Evolutionary conservation across 768 basidiomycete species (phyloP).

Genomic region (Phlegmacium glaucopus): DNA sequence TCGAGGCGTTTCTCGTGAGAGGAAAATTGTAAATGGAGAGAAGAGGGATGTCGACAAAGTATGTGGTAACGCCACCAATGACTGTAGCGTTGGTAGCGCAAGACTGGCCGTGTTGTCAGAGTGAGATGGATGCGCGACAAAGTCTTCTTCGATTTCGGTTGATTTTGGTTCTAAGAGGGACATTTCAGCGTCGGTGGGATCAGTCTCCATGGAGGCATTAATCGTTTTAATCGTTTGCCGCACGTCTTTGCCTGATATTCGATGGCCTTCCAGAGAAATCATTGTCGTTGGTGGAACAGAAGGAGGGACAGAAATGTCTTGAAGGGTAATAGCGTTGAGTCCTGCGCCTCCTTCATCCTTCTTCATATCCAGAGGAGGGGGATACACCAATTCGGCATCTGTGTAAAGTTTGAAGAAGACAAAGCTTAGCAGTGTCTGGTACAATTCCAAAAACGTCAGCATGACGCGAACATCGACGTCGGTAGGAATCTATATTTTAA

Average conservation of each 20-base stretch:
- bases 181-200: conserved; percentile 37
- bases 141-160: conserved; percentile 58
- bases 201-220: conserved; percentile 20
- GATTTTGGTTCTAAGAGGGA: conserved; percentile 28
- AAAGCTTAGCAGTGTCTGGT: conserved; percentile 94
- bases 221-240: conserved; percentile 63
- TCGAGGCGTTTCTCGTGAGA: conserved; percentile 90
- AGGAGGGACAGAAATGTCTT: conserved; percentile 37
- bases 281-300: conserved; percentile 48
- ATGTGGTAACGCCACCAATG: conserved; percentile 57
- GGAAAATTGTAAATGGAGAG: conserved; percentile 83
- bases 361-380: conserved; percentile 81
- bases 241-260: conserved; percentile 49
- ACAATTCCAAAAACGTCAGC: conserved; percentile 96
- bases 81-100: conserved; percentile 65
- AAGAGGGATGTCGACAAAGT: conserved; percentile 66
- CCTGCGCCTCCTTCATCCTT: conserved; percentile 87
- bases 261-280: conserved; percentile 41
- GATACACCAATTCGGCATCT: conserved; percentile 90
- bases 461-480: conserved; percentile 98
- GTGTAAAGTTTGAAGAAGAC: conserved; percentile 98
- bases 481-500: conserved; percentile 64
- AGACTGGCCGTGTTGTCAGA: conserved; percentile 40
- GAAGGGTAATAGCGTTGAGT: conserved; percentile 81
- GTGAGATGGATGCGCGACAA: conserved; percentile 54